Conservation (phyloP, 1,284 basidiomycete genomes). For the Rhodotorula sp. region DNA sequence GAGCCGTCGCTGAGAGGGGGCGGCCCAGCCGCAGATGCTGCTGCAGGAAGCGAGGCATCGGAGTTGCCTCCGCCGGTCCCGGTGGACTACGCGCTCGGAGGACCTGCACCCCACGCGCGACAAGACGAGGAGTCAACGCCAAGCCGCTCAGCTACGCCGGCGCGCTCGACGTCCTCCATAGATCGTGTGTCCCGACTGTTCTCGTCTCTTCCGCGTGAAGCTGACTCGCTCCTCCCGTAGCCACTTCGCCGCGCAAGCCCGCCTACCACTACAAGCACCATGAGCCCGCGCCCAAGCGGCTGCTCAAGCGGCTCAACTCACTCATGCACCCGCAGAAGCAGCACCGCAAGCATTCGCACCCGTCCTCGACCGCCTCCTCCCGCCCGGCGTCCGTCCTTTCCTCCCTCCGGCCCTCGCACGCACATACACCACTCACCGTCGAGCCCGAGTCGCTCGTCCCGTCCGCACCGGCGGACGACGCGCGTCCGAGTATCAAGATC, state of each 20-base stretch:
- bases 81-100: no score
- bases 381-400: neutral
- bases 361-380: constrained; percentile 5
- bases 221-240: neutral
- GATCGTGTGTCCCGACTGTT: neutral
- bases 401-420: neutral
- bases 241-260: neutral
- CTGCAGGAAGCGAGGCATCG: no score
- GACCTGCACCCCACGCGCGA: no score
- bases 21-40: no score
- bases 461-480: neutral
- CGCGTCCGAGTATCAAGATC: constrained; percentile 31
- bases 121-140: no score
- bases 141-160: neutral
- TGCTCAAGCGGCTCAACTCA: constrained; percentile 12
- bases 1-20: no score
- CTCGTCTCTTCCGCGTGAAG: no score
- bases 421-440: neutral
- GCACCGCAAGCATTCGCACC: neutral
- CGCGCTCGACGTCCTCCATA: neutral
- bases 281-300: constrained; percentile 6
- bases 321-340: constrained; percentile 10
- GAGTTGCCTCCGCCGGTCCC: no score
- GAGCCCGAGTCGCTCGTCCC: neutral
- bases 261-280: constrained; percentile 22